Evolutionary conservation across 2,329 filamentous ascomycete species (phyloP).

Genomic region (Myriosclerotinia scirpicola): DNA sequence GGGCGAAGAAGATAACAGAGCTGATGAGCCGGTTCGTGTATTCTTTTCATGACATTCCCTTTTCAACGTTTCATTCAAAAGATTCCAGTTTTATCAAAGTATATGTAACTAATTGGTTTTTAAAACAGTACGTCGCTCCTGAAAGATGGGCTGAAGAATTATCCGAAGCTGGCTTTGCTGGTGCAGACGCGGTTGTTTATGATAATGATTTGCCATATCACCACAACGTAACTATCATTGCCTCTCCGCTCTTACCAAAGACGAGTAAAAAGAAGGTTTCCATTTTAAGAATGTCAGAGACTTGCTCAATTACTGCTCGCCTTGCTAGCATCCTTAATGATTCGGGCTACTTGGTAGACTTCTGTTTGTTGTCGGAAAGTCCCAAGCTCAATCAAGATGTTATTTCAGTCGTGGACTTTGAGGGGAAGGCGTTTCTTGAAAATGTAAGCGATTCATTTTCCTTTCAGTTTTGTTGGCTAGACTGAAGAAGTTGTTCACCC

Average conservation of each 20-base stretch:
- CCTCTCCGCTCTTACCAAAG: neutral
- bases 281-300: neutral
- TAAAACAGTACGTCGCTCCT: slow-evolving; percentile 22
- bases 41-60: slow-evolving; percentile 19
- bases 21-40: slow-evolving; percentile 28
- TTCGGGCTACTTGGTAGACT: neutral
- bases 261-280: neutral
- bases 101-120: neutral
- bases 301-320: neutral
- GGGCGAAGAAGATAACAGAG: slow-evolving; percentile 32
- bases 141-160: slow-evolving; percentile 38
- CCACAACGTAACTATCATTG: slow-evolving; percentile 32
- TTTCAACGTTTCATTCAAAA: neutral
- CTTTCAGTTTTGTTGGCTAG: neutral
- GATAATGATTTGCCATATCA: slow-evolving; percentile 34
- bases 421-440: neutral
- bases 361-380: neutral
- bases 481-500: too few species aligned
- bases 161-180: slow-evolving; percentile 39
- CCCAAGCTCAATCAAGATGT: neutral
- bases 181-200: slow-evolving; percentile 33
- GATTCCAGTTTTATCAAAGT: neutral
- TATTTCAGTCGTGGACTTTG: neutral
- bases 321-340: neutral
- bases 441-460: neutral